Evolutionary conservation across 2,329 filamentous ascomycete species (phyloP).

Genomic region (Ilyonectria destructans): DNA sequence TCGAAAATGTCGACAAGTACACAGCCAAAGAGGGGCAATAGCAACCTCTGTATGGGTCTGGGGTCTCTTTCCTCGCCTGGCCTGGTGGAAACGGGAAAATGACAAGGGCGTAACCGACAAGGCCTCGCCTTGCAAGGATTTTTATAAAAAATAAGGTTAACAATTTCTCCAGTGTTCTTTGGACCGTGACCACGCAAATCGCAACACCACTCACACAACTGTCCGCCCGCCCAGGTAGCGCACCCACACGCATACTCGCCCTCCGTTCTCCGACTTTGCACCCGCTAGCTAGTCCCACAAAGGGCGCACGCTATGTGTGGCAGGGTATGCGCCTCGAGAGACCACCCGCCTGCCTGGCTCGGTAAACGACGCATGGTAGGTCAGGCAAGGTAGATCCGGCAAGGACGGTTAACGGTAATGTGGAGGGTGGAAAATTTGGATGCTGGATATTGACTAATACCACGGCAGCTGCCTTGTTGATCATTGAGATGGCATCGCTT

Average conservation of each 20-base stretch:
- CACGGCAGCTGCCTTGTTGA: too few relatives aligned
- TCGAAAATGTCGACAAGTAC: neutral
- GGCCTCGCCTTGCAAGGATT: conserved; percentile 6
- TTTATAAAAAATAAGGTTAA: conserved; percentile 28
- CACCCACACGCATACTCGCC: neutral
- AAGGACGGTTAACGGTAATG: neutral
- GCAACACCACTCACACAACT: conserved; percentile 1
- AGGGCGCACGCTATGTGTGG: conserved; percentile 11
- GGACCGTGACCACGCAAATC: conserved; percentile 7
- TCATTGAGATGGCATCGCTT: neutral
- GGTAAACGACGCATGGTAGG: neutral
- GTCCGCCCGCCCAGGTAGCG: neutral
- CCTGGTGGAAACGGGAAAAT: neutral
- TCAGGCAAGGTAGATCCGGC: neutral
- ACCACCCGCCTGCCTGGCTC: conserved; percentile 1
- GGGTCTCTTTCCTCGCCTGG: neutral
- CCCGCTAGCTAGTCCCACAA: conserved; percentile 14
- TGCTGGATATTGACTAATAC: neutral
- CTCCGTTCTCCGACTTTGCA: conserved; percentile 6
- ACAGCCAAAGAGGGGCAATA: neutral
- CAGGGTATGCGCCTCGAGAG: neutral
- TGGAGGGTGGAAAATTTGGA: too few relatives aligned
- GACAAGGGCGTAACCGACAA: conserved; percentile 1
- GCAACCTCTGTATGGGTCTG: neutral
- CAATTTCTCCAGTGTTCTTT: conserved; percentile 10